A percentile compares a stretch with the other conserved stretches of the same genome.
Conservation (phyloP, 441 rosid species). For the Pelargonium australe region DNA sequence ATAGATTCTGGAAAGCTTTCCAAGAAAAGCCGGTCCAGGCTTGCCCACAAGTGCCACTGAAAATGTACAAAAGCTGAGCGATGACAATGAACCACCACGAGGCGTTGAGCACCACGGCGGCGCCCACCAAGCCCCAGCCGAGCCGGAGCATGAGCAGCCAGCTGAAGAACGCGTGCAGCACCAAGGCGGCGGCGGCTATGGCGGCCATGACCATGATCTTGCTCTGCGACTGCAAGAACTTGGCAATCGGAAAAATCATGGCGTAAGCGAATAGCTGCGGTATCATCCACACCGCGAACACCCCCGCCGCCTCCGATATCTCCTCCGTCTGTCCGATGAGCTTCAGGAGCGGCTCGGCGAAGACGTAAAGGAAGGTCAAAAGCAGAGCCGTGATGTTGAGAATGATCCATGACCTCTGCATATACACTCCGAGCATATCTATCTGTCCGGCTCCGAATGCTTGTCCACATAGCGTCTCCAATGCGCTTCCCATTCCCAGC, state of each 20-base stretch:
- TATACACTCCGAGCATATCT: constrained; percentile 39
- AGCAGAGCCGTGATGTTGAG: constrained; percentile 21
- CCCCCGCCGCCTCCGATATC: constrained; percentile 34
- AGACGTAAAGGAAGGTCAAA: constrained; percentile 25
- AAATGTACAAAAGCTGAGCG: constrained; percentile 31
- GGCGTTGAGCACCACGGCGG: constrained; percentile 34
- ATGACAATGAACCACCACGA: constrained; percentile 55
- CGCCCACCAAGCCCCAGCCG: constrained; percentile 48
- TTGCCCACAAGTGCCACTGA: constrained; percentile 42
- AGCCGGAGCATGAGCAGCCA: constrained; percentile 44
- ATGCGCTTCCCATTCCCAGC: constrained; percentile 43
- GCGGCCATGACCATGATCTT: constrained; percentile 36
- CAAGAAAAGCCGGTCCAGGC: constrained; percentile 67
- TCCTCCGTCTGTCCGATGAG: constrained; percentile 30
- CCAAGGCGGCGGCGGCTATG: constrained; percentile 25
- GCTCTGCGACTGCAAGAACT: constrained; percentile 39
- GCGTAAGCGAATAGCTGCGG: constrained; percentile 41
- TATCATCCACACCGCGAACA: constrained; percentile 34
- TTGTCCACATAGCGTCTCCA: constrained; percentile 44
- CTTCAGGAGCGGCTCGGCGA: constrained; percentile 23
- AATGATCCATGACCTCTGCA: constrained; percentile 47
- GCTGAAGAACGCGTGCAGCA: constrained; percentile 24
- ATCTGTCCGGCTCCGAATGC: constrained; percentile 40
- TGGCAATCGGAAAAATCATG: constrained; percentile 33
- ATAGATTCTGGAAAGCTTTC: constrained; percentile 56